Evolutionary conservation across 1,284 basidiomycete genomes (phyloP).

Genomic region (Psilocybe mexicana): DNA sequence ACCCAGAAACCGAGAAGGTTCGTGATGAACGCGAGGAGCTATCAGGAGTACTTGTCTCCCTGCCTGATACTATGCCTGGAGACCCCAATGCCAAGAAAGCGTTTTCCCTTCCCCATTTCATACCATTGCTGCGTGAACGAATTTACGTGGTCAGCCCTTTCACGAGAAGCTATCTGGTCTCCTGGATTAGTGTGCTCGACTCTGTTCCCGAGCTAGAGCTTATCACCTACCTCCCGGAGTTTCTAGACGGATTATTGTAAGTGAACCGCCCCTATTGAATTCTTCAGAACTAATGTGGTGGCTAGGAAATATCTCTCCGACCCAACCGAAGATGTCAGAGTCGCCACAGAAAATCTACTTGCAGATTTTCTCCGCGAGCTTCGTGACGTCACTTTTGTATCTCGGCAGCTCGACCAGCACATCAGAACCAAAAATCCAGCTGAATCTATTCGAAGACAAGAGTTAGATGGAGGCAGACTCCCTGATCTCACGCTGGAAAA

Average conservation of each 20-base stretch:
- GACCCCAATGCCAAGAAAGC: conserved; percentile 63
- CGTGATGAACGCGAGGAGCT: conserved; percentile 52
- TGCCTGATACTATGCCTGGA: conserved; percentile 55
- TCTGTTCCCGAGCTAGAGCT: conserved; percentile 97
- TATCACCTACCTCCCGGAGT: conserved; percentile 92
- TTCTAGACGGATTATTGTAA: conserved; percentile 91
- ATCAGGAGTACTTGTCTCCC: conserved; percentile 63
- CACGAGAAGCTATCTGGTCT: conserved; percentile 93
- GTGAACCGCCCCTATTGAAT: conserved; percentile 32
- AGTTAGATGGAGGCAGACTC: conserved; percentile 47
- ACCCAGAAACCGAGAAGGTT: conserved; percentile 75
- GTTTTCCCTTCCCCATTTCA: conserved; percentile 93
- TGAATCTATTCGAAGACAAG: conserved; percentile 41
- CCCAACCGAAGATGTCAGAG: conserved; percentile 90
- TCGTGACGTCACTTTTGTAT: conserved; percentile 77
- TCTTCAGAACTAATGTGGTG: neutral
- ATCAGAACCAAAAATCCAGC: conserved; percentile 42
- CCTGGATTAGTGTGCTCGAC: conserved; percentile 96
- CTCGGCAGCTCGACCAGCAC: conserved; percentile 61
- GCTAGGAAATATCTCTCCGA: conserved; percentile 92
- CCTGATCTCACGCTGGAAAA: conserved; percentile 51
- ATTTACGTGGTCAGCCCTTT: conserved; percentile 97
- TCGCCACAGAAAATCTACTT: conserved; percentile 89
- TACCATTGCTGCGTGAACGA: conserved; percentile 90
- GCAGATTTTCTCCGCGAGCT: conserved; percentile 95